Conservation (phyloP, 768 basidiomycete genomes). For the Galerina sulciceps region DNA sequence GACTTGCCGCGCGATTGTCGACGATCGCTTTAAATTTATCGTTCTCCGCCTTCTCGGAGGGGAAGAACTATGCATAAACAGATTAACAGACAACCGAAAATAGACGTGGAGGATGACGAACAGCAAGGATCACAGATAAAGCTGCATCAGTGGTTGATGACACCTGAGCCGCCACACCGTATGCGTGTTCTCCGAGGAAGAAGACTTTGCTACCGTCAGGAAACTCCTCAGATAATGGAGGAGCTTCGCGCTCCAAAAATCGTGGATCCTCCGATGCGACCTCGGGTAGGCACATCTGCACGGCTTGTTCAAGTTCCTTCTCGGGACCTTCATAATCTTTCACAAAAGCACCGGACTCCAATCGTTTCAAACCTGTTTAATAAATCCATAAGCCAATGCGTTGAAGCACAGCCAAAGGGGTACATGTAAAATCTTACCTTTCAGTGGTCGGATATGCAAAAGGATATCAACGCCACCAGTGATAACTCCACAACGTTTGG, state of each 20-base stretch:
- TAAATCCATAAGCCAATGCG: not conserved
- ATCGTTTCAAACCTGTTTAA: slow-evolving; percentile 77
- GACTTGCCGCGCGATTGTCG: slow-evolving; percentile 47
- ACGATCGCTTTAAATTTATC: slow-evolving; percentile 78
- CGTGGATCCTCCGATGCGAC: slow-evolving; percentile 91
- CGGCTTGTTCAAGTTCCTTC: slow-evolving; percentile 84
- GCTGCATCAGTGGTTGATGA: slow-evolving; percentile 67
- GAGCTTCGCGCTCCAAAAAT: slow-evolving; percentile 79
- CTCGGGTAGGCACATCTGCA: slow-evolving; percentile 82
- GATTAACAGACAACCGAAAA: not conserved
- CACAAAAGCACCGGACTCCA: slow-evolving; percentile 88
- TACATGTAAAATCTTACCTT: slow-evolving; percentile 56
- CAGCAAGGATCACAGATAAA: slow-evolving; percentile 87
- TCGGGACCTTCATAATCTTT: slow-evolving; percentile 91
- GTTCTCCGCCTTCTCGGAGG: slow-evolving; percentile 80
- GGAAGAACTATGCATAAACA: slow-evolving; percentile 70
- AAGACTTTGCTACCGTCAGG: slow-evolving; percentile 91
- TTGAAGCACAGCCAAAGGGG: not conserved
- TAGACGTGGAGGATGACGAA: slow-evolving; percentile 35
- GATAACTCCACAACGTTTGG: slow-evolving; percentile 87
- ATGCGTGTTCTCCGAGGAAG: slow-evolving; percentile 94
- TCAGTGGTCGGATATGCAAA: slow-evolving; percentile 88
- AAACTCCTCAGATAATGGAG: slow-evolving; percentile 86
- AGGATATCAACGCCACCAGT: slow-evolving; percentile 82
- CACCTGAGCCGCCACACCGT: slow-evolving; percentile 95